phyloP scores from a whole-genome alignment of 2,329 filamentous ascomycete genomes.

The Macrophomina pseudophaseolina region DNA sequence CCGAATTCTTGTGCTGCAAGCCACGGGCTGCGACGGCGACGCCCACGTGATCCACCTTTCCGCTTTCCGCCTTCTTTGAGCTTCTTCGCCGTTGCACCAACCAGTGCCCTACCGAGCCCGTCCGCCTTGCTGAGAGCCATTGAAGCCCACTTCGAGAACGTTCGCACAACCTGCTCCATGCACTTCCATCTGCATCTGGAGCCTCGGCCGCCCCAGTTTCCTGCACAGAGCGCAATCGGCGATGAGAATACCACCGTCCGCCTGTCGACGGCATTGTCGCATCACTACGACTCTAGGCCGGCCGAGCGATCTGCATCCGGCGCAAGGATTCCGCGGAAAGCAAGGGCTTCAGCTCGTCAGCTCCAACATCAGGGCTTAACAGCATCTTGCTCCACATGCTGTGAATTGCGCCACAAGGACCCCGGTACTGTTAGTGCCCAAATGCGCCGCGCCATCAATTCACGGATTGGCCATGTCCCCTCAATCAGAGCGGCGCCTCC shows the following conservation, averaged over 20 bases:
- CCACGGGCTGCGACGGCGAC: neutral
- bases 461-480: neutral
- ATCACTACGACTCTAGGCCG: neutral
- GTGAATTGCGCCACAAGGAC: neutral
- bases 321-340: neutral
- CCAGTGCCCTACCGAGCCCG: neutral
- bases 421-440: neutral
- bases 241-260: neutral
- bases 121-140: neutral
- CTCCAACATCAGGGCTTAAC: neutral
- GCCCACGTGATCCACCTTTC: slow-evolving; percentile 12
- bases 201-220: neutral
- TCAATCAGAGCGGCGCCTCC: neutral
- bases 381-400: neutral
- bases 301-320: neutral
- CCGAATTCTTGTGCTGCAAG: slow-evolving; percentile 1
- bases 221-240: neutral
- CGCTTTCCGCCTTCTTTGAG: neutral
- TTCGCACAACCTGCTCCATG: neutral
- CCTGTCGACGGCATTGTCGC: neutral
- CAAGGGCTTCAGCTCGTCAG: neutral
- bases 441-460: neutral
- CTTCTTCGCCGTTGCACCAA: neutral
- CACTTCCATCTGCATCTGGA: neutral
- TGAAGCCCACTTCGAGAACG: slow-evolving; percentile 7